These are phyloP conservation scores for Hypoxylon sp. DNA, from an alignment of 2,329 filamentous ascomycete genomes.

Conservation along the genomic window DNA sequence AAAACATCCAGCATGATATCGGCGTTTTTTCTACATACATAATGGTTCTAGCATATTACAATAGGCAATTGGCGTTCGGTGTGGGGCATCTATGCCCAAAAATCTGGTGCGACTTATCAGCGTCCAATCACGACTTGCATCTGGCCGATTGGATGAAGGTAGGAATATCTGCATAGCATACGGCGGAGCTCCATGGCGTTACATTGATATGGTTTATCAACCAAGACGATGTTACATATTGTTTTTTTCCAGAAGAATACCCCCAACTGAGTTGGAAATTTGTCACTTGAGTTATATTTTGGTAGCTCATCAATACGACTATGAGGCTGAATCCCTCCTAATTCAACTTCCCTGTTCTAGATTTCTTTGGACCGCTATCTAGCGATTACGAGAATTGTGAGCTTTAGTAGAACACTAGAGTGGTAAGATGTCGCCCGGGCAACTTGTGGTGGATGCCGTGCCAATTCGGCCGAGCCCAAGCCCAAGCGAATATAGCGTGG, in stretches of 20 bases:
- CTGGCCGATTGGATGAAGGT: slow-evolving; percentile 31
- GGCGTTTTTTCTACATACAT: slow-evolving; percentile 33
- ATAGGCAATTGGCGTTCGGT: slow-evolving; percentile 37
- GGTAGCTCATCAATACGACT: slow-evolving; percentile 30
- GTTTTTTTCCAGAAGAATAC: slow-evolving; percentile 30
- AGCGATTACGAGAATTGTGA: slow-evolving; percentile 21
- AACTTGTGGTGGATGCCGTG: slow-evolving; percentile 19
- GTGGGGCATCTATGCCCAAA: slow-evolving; percentile 30
- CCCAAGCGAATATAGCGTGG: slow-evolving; percentile 34
- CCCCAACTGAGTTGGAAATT: slow-evolving; percentile 25
- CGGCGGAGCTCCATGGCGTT: slow-evolving; percentile 35
- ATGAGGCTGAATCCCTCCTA: slow-evolving; percentile 31
- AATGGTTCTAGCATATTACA: slow-evolving; percentile 35
- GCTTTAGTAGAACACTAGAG: slow-evolving; percentile 15
- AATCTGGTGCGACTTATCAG: slow-evolving; percentile 23
- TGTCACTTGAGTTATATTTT: slow-evolving; percentile 26
- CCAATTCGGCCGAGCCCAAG: slow-evolving; percentile 16
- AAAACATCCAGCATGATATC: slow-evolving; percentile 37
- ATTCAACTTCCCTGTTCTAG: slow-evolving; percentile 19
- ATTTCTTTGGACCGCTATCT: slow-evolving; percentile 13
- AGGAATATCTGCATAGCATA: slow-evolving; percentile 37
- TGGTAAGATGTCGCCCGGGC: slow-evolving; percentile 24
- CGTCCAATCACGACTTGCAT: slow-evolving; percentile 32
- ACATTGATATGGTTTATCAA: slow-evolving; percentile 38
- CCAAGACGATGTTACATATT: slow-evolving; percentile 39